phyloP scores from a whole-genome alignment of 2,329 filamentous ascomycete genomes.

The Lithohypha guttulata region DNA sequence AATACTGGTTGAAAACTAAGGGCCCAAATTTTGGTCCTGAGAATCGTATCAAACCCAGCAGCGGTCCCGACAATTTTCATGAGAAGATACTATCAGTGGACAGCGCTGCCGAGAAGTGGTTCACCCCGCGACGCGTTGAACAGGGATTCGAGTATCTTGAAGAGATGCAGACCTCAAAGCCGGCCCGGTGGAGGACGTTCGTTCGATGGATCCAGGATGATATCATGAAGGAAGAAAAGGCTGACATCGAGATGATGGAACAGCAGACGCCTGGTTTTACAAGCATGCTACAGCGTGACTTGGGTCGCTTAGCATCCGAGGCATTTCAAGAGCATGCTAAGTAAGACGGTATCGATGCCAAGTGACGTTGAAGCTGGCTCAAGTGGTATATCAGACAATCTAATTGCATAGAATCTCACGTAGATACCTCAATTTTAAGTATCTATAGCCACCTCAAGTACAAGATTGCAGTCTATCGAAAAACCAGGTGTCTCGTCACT shows the following conservation, averaged over 20 bases:
- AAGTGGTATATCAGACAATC: no score
- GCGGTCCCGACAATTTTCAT: background rate
- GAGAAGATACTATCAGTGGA: background rate
- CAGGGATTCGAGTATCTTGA: slow-evolving; percentile 7
- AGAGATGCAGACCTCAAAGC: slow-evolving; percentile 1
- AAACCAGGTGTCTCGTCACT: no score
- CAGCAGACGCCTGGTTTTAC: no score
- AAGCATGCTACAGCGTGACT: no score
- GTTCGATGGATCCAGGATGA: slow-evolving; percentile 4
- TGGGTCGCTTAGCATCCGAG: no score
- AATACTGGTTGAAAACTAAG: slow-evolving; percentile 7
- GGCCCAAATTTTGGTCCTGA: background rate
- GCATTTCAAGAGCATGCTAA: no score
- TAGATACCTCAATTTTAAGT: no score
- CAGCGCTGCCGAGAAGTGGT: slow-evolving; percentile 1
- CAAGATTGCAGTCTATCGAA: no score
- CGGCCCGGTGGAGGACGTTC: background rate
- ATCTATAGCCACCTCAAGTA: no score
- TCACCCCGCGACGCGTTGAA: slow-evolving; percentile 5
- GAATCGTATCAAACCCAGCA: slow-evolving; percentile 1
- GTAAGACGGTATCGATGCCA: no score
- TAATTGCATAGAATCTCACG: no score
- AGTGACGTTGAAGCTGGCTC: no score
- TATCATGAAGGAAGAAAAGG: slow-evolving; percentile 1
- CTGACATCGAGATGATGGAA: background rate